Base-by-base conservation (phyloP, 805 yeast species). In the Zygoascus flipseniorum region DNA sequence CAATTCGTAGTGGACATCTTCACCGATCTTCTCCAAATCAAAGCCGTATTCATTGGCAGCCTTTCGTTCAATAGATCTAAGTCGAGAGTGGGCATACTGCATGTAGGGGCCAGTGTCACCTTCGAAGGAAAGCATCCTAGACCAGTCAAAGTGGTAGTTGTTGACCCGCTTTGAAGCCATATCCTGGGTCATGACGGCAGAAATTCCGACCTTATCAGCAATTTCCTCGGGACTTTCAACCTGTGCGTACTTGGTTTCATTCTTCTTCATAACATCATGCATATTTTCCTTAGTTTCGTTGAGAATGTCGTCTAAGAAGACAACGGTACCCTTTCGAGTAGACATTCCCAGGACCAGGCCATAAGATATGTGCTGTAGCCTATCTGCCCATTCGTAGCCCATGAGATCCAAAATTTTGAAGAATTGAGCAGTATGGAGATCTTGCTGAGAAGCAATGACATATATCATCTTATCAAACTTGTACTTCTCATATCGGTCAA, bases 271-370 rank as follows among this genome's bases (percentile, higher is more conserved):
- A 53, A 93, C 97, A 62, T 88, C 93, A 67, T 89, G 95, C 96
- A 93, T 93, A 65, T 87, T 81, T 53, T 86, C 88, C 73, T 86
- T 86, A 55, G 97, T 89, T 71, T 89, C 96, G 72, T 92, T 93
- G 62, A 93, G 76, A 62, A 93, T 93, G 65, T 81, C 85, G 71
- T 93, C 97, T 65, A 93, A 78, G 78, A 93, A 93, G n/a, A 93
- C 98, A 58, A 93, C 99, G 37, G 96, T 93, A 61, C 99, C 99
- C 72, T 83, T 87, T 76, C 99, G 84, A 55, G 99, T 93, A 28
- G 96, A 86, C 99, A 93, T 93, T 63, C 99, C 99, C 66, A 81
- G 86, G 50, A 93, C 99, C 95, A 93, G 86, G 71, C 99, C 99
- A 63, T 90, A 93, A 73, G 86, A 92, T 62, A 93, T 79, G 70